A percentile compares a stretch with the other conserved stretches of the same genome.
These are phyloP conservation scores for Phycomyces blakesleeanus DNA, from an alignment of 192 early-diverging fungal genomes.

Conservation along the genomic window DNA sequence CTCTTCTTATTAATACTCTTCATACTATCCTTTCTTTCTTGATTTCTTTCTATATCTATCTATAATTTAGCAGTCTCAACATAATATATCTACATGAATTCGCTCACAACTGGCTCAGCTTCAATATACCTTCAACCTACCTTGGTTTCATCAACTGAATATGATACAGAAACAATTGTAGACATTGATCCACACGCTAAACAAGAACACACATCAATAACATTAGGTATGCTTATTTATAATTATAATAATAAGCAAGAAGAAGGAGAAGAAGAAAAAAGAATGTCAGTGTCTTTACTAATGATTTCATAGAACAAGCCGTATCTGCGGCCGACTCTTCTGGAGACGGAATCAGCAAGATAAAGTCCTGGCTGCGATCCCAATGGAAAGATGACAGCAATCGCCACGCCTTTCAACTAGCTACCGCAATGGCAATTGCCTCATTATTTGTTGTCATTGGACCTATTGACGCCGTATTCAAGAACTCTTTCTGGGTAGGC, in stretches of 20 bases:
- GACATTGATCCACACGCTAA: not conserved
- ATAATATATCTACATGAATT: not conserved
- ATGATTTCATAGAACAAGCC: not conserved
- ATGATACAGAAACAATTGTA: not conserved
- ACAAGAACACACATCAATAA: not conserved
- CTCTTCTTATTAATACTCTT: too few relatives aligned
- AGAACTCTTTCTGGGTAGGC: conserved; percentile 20
- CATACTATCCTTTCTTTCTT: too few relatives aligned
- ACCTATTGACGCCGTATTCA: conserved; percentile 12
- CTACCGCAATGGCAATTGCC: conserved; percentile 4
- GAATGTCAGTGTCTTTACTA: not conserved
- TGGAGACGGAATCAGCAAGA: not conserved
- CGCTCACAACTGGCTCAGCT: not conserved
- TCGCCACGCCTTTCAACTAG: conserved; percentile 14
- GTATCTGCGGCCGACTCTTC: not conserved
- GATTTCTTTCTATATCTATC: too few relatives aligned
- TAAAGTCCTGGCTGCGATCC: not conserved
- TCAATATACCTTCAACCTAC: not conserved
- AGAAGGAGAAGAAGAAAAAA: not conserved
- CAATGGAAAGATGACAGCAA: conserved; percentile 7
- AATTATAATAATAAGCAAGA: too few relatives aligned
- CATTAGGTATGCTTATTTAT: not conserved
- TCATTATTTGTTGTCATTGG: conserved; percentile 10
- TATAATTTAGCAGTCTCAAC: too few relatives aligned
- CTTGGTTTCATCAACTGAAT: not conserved